Conservation (phyloP, 2,329 filamentous ascomycete species). For the Ilyonectria robusta region DNA sequence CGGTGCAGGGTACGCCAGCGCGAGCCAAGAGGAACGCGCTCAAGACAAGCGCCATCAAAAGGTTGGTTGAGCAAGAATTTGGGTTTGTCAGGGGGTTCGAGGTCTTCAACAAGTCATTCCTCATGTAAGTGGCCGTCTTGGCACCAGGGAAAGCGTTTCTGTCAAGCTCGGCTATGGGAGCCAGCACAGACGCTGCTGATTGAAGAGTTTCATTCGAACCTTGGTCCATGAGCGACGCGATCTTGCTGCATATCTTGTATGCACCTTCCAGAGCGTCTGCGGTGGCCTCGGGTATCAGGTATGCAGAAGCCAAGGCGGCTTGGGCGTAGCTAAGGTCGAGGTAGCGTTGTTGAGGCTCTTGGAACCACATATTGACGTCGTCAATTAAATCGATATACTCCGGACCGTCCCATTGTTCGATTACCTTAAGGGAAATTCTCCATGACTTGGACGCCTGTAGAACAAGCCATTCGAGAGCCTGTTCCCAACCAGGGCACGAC, state of each 20-base stretch:
- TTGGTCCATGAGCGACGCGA: constrained; percentile 69
- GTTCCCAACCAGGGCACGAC: constrained; percentile 76
- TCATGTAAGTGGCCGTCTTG: constrained; percentile 50
- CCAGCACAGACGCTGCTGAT: constrained; percentile 62
- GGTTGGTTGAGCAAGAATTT: constrained; percentile 65
- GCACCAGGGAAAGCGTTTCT: constrained; percentile 35
- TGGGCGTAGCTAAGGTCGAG: constrained; percentile 77
- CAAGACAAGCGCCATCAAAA: constrained; percentile 75
- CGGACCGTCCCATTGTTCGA: constrained; percentile 82
- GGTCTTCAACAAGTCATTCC: constrained; percentile 66
- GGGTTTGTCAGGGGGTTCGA: constrained; percentile 78
- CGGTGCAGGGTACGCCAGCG: constrained; percentile 63
- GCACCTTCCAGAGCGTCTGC: constrained; percentile 71
- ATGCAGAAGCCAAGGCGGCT: constrained; percentile 77
- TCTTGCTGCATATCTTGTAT: constrained; percentile 71
- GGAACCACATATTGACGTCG: constrained; percentile 69
- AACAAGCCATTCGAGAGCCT: constrained; percentile 77
- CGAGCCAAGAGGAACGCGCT: constrained; percentile 71
- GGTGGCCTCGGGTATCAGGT: constrained; percentile 73
- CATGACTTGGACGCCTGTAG: constrained; percentile 72
- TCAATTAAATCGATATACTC: constrained; percentile 78
- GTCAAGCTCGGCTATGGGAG: constrained; percentile 53
- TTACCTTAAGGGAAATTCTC: constrained; percentile 71
- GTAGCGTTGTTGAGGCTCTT: constrained; percentile 71
- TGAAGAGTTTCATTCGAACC: constrained; percentile 68